Evolutionary conservation across 345 rosid species (phyloP), one percentile per base, ranked within the genome.

Genomic region (Fremontodendron californicum): DNA sequence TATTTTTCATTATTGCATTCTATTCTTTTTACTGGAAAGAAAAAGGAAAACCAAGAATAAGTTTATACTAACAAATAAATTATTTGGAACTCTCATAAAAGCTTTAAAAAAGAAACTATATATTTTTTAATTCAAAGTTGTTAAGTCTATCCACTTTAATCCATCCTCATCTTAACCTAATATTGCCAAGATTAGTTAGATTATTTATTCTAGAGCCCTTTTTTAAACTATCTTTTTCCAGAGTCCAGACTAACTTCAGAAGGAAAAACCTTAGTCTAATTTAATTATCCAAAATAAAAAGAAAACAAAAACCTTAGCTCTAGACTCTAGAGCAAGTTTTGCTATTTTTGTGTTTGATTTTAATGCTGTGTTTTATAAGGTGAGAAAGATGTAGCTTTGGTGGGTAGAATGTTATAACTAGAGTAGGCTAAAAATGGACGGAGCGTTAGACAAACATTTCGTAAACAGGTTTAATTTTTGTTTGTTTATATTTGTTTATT

Each of bases 381-480:
- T 46, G 51, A 46, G 27, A 19, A 8, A 19, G 11, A 19, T 21
- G 3, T 8, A 21, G 61, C 18, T 75, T 75, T 63, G 78, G 71
- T 75, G n/a, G 46, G 71, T 61, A 21, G 46, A 58, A 37, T 74
- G 19, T 58, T 74, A 19, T n/a, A n/a, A n/a, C n/a, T n/a, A n/a
- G n/a, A n/a, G n/a, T n/a, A n/a, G n/a, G n/a, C n/a, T n/a, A n/a
- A n/a, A n/a, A n/a, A n/a, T n/a, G n/a, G n/a, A n/a, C n/a, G n/a
- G n/a, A n/a, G n/a, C n/a, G n/a, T n/a, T n/a, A n/a, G n/a, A n/a
- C n/a, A n/a, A n/a, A n/a, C n/a, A n/a, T n/a, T n/a, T n/a, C n/a
- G n/a, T n/a, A n/a, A n/a, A n/a, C n/a, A n/a, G n/a, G n/a, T n/a
- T n/a, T n/a, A n/a, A n/a, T n/a, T n/a, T n/a, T n/a, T n/a, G n/a